Percentiles rank a stretch among this genome's conserved stretches.
These are phyloP conservation scores for Termitomyces titanicus DNA, from an alignment of 768 basidiomycete genomes.

Conservation along the genomic window DNA sequence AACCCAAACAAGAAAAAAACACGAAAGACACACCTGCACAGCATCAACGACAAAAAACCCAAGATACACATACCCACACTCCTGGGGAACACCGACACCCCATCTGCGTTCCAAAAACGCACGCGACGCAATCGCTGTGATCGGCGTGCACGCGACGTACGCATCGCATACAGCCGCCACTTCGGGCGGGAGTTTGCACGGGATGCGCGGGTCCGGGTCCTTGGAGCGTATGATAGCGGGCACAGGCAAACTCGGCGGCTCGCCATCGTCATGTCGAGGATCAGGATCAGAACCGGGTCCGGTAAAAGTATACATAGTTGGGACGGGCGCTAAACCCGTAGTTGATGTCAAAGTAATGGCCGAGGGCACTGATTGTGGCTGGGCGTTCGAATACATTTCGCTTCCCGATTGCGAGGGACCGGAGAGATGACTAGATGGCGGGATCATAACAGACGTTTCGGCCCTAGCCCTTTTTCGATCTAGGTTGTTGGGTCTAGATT, in stretches of 20 bases:
- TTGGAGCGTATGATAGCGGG: too few species aligned
- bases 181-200: constrained; percentile 37
- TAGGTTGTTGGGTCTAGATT: too few species aligned
- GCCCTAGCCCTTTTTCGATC: not conserved
- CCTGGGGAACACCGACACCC: constrained; percentile 29
- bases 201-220: constrained; percentile 10
- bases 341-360: not conserved
- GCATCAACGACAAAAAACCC: constrained; percentile 43
- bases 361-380: not conserved
- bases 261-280: too few species aligned
- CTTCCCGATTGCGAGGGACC: not conserved
- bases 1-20: not conserved
- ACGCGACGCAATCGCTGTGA: constrained; percentile 37
- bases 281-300: too few species aligned
- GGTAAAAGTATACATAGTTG: too few species aligned
- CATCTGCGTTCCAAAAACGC: constrained; percentile 23
- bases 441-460: not conserved
- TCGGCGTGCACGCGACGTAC: constrained; percentile 32
- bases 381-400: not conserved
- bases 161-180: constrained; percentile 38
- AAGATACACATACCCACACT: constrained; percentile 39
- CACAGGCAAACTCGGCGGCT: not conserved
- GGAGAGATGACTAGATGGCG: not conserved
- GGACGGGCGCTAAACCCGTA: not conserved
- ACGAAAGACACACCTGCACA: constrained; percentile 26